Base-by-base conservation (phyloP, 164 flowering plant species). In the Magnolia kwangsiensis region DNA sequence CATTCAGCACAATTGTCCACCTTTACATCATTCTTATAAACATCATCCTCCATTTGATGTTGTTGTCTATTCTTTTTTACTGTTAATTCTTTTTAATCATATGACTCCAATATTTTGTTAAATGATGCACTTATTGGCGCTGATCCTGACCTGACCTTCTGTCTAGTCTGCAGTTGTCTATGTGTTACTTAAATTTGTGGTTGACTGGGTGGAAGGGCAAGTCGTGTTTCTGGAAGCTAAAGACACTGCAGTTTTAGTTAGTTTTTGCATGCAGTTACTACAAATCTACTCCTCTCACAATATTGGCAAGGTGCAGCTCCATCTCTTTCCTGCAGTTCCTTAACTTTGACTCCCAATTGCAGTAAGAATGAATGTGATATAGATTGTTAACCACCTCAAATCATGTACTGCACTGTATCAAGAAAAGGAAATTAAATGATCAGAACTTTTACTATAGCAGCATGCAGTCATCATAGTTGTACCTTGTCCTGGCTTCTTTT, bases 171-270 rank as follows among this genome's bases (percentile, higher is more conserved):
- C 96, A 90, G 96, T 96, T 82, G 83, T 94, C 68, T 94, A 92
- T 81, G 79, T 85, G 79, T 81, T 92, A 74, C 94, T 96, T 69
- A 96, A 94, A 81, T 94, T 92, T 86, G 91, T 92, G 74, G 94
- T 88, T 77, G 91, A 86, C 69, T 96, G 97, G 98, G 97, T 96
- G 79, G 95, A 96, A 70, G 97, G 95, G 21, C 97, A 94, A 91
- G 86, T 96, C 55, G 84, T 83, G 77, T 91, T 87, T 86, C 82
- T 96, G 77, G 99, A 96, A 80, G 80, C 91, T 74, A 86, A 82
- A 63, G 99, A 96, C 78, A 92, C 98, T 74, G 84, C 89, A 58
- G 78, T 79, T 55, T 88, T 91, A 76, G 78, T 91, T 78, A 86
- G 89, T 81, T 96, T 94, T 86, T 96, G 95, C 80, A 88, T 90